Conservation (phyloP, 805 yeast species). For the Grigorovia jiainica region DNA sequence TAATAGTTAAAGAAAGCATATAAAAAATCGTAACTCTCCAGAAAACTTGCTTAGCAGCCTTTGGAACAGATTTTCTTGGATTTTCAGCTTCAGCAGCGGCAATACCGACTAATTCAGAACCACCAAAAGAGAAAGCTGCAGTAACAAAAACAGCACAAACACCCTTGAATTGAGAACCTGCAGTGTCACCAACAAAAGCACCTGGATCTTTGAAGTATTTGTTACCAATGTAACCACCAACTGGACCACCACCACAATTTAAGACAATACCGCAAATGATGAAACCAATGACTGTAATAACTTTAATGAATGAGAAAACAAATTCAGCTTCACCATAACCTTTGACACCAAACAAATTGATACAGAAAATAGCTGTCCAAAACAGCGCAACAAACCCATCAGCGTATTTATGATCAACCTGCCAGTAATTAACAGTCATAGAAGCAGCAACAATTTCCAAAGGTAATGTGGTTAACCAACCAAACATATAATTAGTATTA, state of each 20-base stretch:
- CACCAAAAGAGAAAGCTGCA: too few relatives aligned
- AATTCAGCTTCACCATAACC: slow-evolving; percentile 46
- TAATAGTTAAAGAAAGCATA: slow-evolving; percentile 24
- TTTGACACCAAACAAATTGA: too few relatives aligned
- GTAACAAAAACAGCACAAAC: slow-evolving; percentile 63
- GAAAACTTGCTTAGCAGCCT: slow-evolving; percentile 15
- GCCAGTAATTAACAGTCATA: slow-evolving; percentile 44
- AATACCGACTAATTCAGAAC: too few relatives aligned
- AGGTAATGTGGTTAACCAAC: slow-evolving; percentile 43
- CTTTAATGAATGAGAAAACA: slow-evolving; percentile 27
- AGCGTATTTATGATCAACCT: slow-evolving; percentile 35
- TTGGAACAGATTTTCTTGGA: too few relatives aligned
- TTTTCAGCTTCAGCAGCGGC: too few relatives aligned
- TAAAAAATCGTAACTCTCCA: slow-evolving; percentile 46
- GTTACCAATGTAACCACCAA: slow-evolving; percentile 41
- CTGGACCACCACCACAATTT: slow-evolving; percentile 48
- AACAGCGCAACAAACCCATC: too few relatives aligned
- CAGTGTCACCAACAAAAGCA: slow-evolving; percentile 41
- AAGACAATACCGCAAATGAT: slow-evolving; percentile 40
- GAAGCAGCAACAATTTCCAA: slow-evolving; percentile 45
- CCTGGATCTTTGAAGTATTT: slow-evolving; percentile 52
- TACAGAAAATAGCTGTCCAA: too few relatives aligned
- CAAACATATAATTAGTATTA: slow-evolving; percentile 47
- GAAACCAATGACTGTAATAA: too few relatives aligned
- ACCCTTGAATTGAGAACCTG: slow-evolving; percentile 41